Conservation (phyloP, 805 yeast species). For the Candida mattraensis region DNA sequence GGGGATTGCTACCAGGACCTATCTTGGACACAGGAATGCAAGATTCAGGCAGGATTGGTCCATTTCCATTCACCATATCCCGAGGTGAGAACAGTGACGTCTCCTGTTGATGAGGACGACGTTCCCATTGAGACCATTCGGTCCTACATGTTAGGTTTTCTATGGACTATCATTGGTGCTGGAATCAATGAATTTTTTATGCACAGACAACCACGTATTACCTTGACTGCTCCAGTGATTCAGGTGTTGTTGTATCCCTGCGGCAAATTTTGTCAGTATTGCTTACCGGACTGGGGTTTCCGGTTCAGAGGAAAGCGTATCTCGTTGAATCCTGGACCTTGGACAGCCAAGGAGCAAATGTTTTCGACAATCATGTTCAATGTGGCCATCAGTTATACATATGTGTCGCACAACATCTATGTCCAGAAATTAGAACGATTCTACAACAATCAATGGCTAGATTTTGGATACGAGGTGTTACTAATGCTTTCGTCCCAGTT, state of each 20-base stretch:
- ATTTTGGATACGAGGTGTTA: conserved; percentile 50
- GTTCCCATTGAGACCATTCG: conserved; percentile 45
- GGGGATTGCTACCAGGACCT: conserved; percentile 2
- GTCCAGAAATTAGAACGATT: conserved; percentile 30
- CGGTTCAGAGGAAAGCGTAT: conserved; percentile 37
- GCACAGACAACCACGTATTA: conserved; percentile 54
- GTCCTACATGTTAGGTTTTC: conserved; percentile 23
- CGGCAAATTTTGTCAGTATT: conserved; percentile 50
- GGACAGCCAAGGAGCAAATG: conserved; percentile 67
- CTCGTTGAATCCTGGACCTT: conserved; percentile 61
- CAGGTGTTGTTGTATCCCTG: conserved; percentile 61
- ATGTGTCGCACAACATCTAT: conserved; percentile 39
- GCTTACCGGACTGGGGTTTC: conserved; percentile 42
- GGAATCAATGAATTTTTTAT: conserved; percentile 61
- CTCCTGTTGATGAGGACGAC: conserved; percentile 50
- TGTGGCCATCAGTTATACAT: conserved; percentile 32
- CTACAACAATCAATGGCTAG: conserved; percentile 32
- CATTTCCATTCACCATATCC: conserved; percentile 56
- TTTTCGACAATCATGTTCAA: conserved; percentile 49
- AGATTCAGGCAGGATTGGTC: conserved; percentile 38
- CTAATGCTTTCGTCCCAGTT: conserved; percentile 57
- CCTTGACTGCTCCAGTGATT: conserved; percentile 51
- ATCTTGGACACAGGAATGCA: conserved; percentile 25
- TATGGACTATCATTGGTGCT: conserved; percentile 45
- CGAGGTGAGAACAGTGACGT: conserved; percentile 64